These are phyloP conservation scores for Allium cepa DNA, from an alignment of 106 monocot species.

Conservation along the genomic window DNA sequence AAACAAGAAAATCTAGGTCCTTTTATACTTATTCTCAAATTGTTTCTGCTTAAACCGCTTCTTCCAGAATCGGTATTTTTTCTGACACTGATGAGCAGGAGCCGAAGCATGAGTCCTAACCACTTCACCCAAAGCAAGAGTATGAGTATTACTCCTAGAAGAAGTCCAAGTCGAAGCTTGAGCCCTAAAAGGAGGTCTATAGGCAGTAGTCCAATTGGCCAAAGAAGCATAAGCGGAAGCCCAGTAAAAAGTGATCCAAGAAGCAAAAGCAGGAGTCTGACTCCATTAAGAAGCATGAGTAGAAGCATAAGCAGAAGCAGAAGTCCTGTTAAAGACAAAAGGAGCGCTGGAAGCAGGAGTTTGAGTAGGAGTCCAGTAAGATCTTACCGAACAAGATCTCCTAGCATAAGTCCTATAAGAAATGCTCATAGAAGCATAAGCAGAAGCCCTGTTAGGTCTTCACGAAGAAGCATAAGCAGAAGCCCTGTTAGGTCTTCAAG, in stretches of 20 bases:
- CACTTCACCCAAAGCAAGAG: slow-evolving; percentile 11
- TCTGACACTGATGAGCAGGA: slow-evolving; percentile 64
- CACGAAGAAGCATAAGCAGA: slow-evolving; percentile 36
- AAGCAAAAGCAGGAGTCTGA: slow-evolving; percentile 29
- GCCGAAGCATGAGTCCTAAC: slow-evolving; percentile 39
- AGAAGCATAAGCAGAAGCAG: slow-evolving; percentile 30
- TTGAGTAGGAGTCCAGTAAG: slow-evolving; percentile 26
- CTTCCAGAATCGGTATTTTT: slow-evolving; percentile 19
- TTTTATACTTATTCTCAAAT: slow-evolving; percentile 18
- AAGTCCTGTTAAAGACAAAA: slow-evolving; percentile 21
- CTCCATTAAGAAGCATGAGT: slow-evolving; percentile 23
- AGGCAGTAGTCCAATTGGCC: neutral
- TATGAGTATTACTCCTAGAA: slow-evolving; percentile 19
- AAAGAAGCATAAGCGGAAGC: slow-evolving; percentile 18
- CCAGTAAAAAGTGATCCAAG: slow-evolving; percentile 14
- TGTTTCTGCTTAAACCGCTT: slow-evolving; percentile 24
- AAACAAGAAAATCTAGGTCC: slow-evolving; percentile 60
- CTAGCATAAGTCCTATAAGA: slow-evolving; percentile 18
- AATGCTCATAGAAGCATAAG: slow-evolving; percentile 37
- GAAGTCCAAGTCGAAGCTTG: slow-evolving; percentile 23
- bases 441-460: slow-evolving; percentile 32
- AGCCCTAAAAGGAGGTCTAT: slow-evolving; percentile 19
- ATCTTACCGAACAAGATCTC: slow-evolving; percentile 9
- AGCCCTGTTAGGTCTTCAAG: slow-evolving; percentile 27
- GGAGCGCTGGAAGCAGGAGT: slow-evolving; percentile 29